Percentiles rank a stretch among this genome's conserved stretches.
Evolutionary conservation across 805 yeast genomes (phyloP).

Genomic region (Komagataella pseudopastoris): DNA sequence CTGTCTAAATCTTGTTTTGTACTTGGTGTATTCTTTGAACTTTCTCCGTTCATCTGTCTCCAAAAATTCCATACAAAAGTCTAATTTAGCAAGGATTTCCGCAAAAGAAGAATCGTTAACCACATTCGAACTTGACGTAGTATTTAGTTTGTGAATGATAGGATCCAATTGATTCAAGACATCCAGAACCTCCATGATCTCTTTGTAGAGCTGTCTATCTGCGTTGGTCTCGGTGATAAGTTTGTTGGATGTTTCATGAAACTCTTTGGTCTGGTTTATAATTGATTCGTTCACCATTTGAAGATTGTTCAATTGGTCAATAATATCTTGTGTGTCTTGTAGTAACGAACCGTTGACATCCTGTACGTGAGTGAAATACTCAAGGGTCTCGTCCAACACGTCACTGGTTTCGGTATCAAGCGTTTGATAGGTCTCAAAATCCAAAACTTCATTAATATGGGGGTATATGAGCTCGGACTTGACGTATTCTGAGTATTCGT

Average conservation of each 20-base stretch:
- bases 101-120: slow-evolving; percentile 47
- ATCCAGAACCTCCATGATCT: slow-evolving; percentile 33
- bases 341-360: slow-evolving; percentile 17
- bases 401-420: background rate
- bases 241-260: slow-evolving; percentile 41
- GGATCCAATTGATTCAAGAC: slow-evolving; percentile 62
- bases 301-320: slow-evolving; percentile 31
- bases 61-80: slow-evolving; percentile 51
- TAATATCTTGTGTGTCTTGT: slow-evolving; percentile 28
- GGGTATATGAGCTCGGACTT: background rate
- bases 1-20: slow-evolving; percentile 62
- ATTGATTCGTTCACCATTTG: slow-evolving; percentile 43
- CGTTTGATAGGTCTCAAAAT: background rate
- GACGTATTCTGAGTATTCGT: background rate
- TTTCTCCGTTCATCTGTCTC: slow-evolving; percentile 29
- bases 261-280: slow-evolving; percentile 45
- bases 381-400: background rate
- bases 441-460: background rate
- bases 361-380: background rate
- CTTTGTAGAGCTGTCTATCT: slow-evolving; percentile 25
- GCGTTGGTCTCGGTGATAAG: slow-evolving; percentile 32
- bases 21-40: slow-evolving; percentile 58
- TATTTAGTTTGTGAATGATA: slow-evolving; percentile 54
- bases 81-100: slow-evolving; percentile 41
- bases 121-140: slow-evolving; percentile 49